phyloP scores from a whole-genome alignment of 2,329 filamentous ascomycete genomes.

The Verticillium nubilum region DNA sequence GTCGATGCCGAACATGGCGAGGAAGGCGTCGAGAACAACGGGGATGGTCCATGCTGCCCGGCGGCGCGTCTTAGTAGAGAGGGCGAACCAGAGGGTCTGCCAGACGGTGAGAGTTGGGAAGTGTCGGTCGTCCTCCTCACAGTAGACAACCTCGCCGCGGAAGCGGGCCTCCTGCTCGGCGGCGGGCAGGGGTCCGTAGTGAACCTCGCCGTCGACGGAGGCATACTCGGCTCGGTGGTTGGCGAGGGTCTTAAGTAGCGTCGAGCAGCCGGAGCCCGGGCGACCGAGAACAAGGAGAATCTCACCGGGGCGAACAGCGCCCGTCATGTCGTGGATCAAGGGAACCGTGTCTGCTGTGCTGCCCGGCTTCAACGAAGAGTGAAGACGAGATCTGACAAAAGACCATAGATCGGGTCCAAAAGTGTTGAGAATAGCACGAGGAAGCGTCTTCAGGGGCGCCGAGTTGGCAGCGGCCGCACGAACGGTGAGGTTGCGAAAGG shows the following conservation, averaged over 20 bases:
- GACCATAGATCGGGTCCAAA: conserved; percentile 76
- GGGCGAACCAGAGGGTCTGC: conserved; percentile 70
- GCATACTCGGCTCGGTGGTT: conserved; percentile 65
- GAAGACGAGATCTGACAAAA: conserved; percentile 41
- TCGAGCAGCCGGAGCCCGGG: conserved; percentile 70
- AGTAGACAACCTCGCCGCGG: conserved; percentile 73
- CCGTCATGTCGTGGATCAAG: conserved; percentile 26
- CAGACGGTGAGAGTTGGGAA: conserved; percentile 70
- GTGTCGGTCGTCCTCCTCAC: conserved; percentile 71
- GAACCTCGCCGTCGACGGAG: conserved; percentile 62
- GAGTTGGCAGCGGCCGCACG: conserved; percentile 63
- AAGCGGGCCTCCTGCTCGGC: conserved; percentile 63
- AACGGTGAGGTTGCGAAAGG: conserved; percentile 72
- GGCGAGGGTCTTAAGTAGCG: conserved; percentile 69
- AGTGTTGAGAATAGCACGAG: conserved; percentile 68
- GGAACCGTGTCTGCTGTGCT: conserved; percentile 14
- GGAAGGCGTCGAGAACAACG: conserved; percentile 61
- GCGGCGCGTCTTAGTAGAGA: conserved; percentile 71
- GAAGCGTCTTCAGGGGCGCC: conserved; percentile 66
- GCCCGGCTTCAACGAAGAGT: conserved; percentile 17
- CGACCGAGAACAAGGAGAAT: conserved; percentile 51
- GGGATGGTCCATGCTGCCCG: conserved; percentile 58
- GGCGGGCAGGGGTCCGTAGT: conserved; percentile 66
- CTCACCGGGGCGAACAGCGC: conserved; percentile 27
- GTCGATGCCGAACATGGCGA: conserved; percentile 73